phyloP scores from a whole-genome alignment of 1,284 basidiomycete genomes.

The Heterobasidion parviporum region DNA sequence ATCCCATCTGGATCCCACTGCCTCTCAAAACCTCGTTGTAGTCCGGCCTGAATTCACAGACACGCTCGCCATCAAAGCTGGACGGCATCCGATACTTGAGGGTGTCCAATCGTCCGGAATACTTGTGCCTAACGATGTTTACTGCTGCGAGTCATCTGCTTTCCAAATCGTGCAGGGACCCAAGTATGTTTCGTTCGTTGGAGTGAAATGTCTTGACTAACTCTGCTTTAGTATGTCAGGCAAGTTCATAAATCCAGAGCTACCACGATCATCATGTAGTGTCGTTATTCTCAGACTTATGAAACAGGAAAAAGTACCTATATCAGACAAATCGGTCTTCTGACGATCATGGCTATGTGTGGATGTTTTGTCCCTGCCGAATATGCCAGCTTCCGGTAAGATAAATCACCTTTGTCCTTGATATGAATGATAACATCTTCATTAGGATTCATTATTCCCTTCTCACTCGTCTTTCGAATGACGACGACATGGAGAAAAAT shows the following conservation, averaged over 20 bases:
- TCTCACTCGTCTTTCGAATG: constrained; percentile 84
- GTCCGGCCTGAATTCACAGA: constrained; percentile 85
- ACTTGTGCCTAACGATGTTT: constrained; percentile 82
- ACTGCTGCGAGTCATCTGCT: constrained; percentile 68
- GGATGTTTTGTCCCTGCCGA: constrained; percentile 90
- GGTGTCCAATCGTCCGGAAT: constrained; percentile 58
- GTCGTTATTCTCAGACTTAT: background rate
- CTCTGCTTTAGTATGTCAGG: constrained; percentile 69
- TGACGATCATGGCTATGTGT: constrained; percentile 81
- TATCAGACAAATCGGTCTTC: constrained; percentile 77
- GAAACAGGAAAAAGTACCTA: constrained; percentile 83
- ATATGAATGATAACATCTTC: background rate
- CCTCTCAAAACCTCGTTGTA: constrained; percentile 20
- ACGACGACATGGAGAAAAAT: constrained; percentile 82
- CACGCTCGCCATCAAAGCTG: constrained; percentile 78
- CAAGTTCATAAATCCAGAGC: constrained; percentile 17
- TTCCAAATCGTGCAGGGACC: constrained; percentile 89
- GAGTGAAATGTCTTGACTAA: background rate
- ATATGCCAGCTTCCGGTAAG: constrained; percentile 76
- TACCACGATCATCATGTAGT: background rate
- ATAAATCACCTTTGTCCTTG: background rate
- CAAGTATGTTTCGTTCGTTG: constrained; percentile 46
- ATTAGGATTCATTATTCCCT: constrained; percentile 73
- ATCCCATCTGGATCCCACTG: background rate
- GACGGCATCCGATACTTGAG: constrained; percentile 83